Evolutionary conservation across 169 alveolate genomes (phyloP), one percentile per base, ranked within the genome.

Genomic region (Eimeria praecox): DNA sequence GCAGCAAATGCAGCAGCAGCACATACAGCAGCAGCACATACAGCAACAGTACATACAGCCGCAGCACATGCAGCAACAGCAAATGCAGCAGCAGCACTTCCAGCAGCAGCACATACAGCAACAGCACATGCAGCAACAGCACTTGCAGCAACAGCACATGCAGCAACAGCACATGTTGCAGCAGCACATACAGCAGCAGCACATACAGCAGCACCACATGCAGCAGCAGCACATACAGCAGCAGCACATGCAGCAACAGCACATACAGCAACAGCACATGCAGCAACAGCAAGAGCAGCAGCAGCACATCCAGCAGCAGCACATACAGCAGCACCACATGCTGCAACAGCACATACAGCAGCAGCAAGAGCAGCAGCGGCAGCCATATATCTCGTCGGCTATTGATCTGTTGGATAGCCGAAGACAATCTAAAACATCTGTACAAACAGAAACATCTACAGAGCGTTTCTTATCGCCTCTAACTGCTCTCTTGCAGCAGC

Each of bases 201-300:
- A n/a, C n/a, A n/a, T n/a, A 22, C 78, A 66, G 82, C 82, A 71
- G 82, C 82, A 71, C 44, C 82, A 71, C 12, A 71, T 16, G 46
- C 8, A 71, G 44, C 20, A 71, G 20, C 5, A 27, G 44, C n/a
- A n/a, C n/a, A 18, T 27, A 24, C 30, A 8, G n/a, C 78, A 18
- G 9, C 78, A 66, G 38, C 42, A 30, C 33, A 6, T 10, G 78
- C 78, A 66, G 78, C 42, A 66, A 22, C 78, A 66, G n/a, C n/a
- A n/a, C n/a, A n/a, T n/a, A n/a, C n/a, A n/a, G n/a, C n/a, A n/a
- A 44, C 44, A 71, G 46, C 82, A 18, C 46, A 2, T 3, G 82
- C 82, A 71, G 82, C 82, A 71, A 44, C 82, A 71, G n/a, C 12
- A 10, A n/a, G n/a, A n/a, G n/a, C n/a, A n/a, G 46, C 8, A 71